Percentiles rank a stretch among this genome's conserved stretches.
phyloP scores from a whole-genome alignment of 352 stramenopile genomes.

The Pythium sp. region DNA sequence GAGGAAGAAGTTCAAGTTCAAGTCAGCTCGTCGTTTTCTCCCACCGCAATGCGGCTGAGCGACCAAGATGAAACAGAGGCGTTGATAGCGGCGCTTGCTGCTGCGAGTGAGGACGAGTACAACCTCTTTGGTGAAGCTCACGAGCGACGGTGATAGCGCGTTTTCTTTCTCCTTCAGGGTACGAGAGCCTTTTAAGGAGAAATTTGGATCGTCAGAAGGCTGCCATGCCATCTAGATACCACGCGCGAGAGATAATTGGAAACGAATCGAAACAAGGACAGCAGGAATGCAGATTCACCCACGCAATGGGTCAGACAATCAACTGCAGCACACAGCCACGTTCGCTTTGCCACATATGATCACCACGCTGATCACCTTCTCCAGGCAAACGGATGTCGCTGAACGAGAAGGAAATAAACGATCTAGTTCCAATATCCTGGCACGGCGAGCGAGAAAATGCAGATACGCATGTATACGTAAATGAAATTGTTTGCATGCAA shows the following conservation, averaged over 20 bases:
- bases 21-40: background rate
- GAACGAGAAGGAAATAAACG: background rate
- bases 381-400: too few species aligned
- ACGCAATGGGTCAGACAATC: background rate
- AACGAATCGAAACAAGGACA: background rate
- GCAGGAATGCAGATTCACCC: too few species aligned
- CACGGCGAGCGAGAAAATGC: background rate
- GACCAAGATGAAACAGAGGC: conserved; percentile 14
- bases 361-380: too few species aligned
- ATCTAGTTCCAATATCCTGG: background rate
- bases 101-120: conserved; percentile 14
- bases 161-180: background rate
- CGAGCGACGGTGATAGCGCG: background rate
- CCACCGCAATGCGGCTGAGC: background rate
- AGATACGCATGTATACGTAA: background rate
- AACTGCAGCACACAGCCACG: background rate
- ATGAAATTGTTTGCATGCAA: background rate
- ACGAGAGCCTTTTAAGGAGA: background rate
- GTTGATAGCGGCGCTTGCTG: conserved; percentile 12
- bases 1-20: background rate
- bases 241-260: background rate
- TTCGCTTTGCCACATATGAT: background rate
- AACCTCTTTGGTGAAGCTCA: conserved; percentile 11
- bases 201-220: background rate
- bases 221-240: background rate